These are phyloP conservation scores for Coriolopsis trogii DNA, from an alignment of 1,284 basidiomycete genomes.

Conservation along the genomic window DNA sequence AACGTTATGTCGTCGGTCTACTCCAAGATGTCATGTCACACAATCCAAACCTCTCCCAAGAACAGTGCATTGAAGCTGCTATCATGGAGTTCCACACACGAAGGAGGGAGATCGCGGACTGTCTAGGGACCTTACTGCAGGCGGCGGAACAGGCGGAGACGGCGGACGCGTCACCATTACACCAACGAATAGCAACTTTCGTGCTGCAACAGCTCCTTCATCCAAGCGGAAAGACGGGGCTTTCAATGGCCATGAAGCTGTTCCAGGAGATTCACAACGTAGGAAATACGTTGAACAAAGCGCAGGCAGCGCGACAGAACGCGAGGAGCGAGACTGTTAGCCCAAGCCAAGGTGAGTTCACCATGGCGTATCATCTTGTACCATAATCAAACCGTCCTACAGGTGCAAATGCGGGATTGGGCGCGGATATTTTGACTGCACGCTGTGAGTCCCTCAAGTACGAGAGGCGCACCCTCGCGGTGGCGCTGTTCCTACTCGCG, in stretches of 20 bases:
- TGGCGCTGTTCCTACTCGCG: slow-evolving; percentile 62
- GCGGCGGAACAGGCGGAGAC: slow-evolving; percentile 42
- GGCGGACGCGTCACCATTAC: slow-evolving; percentile 45
- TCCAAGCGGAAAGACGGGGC: slow-evolving; percentile 32
- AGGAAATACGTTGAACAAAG: slow-evolving; percentile 52
- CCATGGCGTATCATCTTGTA: background rate
- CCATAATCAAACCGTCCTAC: background rate
- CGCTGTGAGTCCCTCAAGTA: slow-evolving; percentile 73
- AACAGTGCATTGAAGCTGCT: slow-evolving; percentile 62
- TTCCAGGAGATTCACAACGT: slow-evolving; percentile 66
- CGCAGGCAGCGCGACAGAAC: slow-evolving; percentile 58
- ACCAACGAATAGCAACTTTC: slow-evolving; percentile 54
- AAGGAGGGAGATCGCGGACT: slow-evolving; percentile 69
- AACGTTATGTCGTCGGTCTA: slow-evolving; percentile 73
- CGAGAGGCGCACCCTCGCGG: slow-evolving; percentile 68
- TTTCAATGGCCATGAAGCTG: slow-evolving; percentile 52
- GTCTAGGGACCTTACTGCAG: slow-evolving; percentile 56
- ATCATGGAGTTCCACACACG: slow-evolving; percentile 69
- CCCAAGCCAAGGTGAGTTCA: slow-evolving; percentile 53
- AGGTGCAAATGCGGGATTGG: slow-evolving; percentile 42
- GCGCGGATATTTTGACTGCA: slow-evolving; percentile 64
- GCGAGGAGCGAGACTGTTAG: slow-evolving; percentile 63
- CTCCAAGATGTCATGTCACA: slow-evolving; percentile 63
- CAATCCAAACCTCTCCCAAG: slow-evolving; percentile 63
- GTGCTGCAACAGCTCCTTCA: slow-evolving; percentile 55